phyloP scores from a whole-genome alignment of 352 stramenopile species.

The Globisporangium nunn region DNA sequence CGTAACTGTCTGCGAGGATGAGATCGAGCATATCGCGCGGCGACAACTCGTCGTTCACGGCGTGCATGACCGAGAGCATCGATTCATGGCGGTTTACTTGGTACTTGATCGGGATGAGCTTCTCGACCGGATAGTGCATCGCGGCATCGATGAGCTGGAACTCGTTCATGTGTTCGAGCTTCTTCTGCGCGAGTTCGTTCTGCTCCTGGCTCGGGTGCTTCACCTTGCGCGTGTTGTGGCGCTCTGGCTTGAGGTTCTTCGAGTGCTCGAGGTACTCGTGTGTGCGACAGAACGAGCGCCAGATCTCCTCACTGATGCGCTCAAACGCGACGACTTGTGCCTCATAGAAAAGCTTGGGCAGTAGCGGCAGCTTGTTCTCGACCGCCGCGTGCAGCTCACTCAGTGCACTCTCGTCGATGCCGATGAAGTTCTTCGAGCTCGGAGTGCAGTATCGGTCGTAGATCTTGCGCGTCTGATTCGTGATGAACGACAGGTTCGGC shows the following conservation, averaged over 20 bases:
- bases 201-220: slow-evolving; percentile 24
- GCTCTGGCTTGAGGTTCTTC: slow-evolving; percentile 23
- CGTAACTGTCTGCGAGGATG: slow-evolving; percentile 46
- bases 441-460: slow-evolving; percentile 70
- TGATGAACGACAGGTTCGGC: slow-evolving; percentile 76
- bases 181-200: slow-evolving; percentile 36
- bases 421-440: slow-evolving; percentile 41
- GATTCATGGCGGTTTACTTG: slow-evolving; percentile 3
- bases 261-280: slow-evolving; percentile 68
- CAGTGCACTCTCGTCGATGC: slow-evolving; percentile 24
- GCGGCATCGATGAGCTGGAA: slow-evolving; percentile 66
- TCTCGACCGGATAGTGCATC: slow-evolving; percentile 70
- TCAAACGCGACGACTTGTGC: slow-evolving; percentile 47
- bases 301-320: slow-evolving; percentile 64
- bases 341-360: slow-evolving; percentile 71
- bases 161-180: slow-evolving; percentile 51
- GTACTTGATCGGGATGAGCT: slow-evolving; percentile 53
- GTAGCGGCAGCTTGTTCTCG: slow-evolving; percentile 31
- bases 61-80: slow-evolving; percentile 5
- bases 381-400: slow-evolving; percentile 40
- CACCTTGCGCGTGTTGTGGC: slow-evolving; percentile 1
- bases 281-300: slow-evolving; percentile 59
- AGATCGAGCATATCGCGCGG: slow-evolving; percentile 42
- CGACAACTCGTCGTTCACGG: slow-evolving; percentile 29
- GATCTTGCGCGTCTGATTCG: slow-evolving; percentile 68